Evolutionary conservation across 495 filamentous ascomycete species (phyloP).

Genomic region (Xylaria scruposa): DNA sequence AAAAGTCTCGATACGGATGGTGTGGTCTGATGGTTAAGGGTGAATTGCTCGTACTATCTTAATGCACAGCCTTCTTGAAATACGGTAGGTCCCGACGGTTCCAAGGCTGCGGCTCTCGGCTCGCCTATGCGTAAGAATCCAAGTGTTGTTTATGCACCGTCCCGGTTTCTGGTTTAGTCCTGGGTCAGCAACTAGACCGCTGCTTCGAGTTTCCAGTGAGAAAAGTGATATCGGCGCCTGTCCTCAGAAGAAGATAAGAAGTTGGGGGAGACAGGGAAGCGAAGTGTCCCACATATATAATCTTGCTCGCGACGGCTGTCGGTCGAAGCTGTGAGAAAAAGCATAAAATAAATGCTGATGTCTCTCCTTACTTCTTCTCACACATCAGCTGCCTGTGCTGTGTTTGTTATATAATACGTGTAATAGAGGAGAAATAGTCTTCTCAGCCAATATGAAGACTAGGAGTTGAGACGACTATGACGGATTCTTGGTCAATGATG

Average conservation of each 20-base stretch:
- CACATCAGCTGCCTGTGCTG: background rate
- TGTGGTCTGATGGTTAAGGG: background rate
- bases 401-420: background rate
- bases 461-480: background rate
- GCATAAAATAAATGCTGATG: no score
- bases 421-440: background rate
- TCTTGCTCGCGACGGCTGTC: background rate
- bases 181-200: constrained; percentile 7
- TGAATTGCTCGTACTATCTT: background rate
- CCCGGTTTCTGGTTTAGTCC: background rate
- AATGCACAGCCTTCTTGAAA: constrained; percentile 17
- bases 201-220: background rate
- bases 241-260: background rate
- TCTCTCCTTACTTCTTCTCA: constrained; percentile 13
- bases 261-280: constrained; percentile 12
- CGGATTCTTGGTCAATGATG: background rate
- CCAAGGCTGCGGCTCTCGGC: constrained; percentile 8
- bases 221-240: constrained; percentile 1
- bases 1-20: background rate
- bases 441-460: background rate
- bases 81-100: constrained; percentile 1
- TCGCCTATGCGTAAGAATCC: constrained; percentile 10
- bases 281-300: constrained; percentile 17
- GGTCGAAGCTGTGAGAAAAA: background rate
- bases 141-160: constrained; percentile 7